Evolutionary conservation across 345 rosid species (phyloP), one percentile per base, ranked within the genome.

Genomic region (Carallia pectinifolia): DNA sequence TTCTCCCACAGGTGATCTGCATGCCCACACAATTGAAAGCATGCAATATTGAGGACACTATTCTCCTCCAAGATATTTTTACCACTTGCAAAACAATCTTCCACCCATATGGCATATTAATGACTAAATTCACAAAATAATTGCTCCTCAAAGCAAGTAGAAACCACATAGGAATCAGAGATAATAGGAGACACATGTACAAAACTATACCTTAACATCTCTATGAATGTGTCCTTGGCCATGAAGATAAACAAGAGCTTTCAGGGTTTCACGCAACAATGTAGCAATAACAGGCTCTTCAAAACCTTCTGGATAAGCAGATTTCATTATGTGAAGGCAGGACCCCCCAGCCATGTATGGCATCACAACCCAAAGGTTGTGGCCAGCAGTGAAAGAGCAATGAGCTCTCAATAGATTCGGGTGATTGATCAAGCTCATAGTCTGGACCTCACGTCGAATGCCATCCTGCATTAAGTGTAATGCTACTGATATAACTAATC

Each of bases 291-390:
- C 96, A 83, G 88, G 88, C 78, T 95, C 97, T 68, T 95, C 97
- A 82, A 95, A 95, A 79, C 99, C 97, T 69, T 90, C 98, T 54
- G 79, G 86, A 81, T 68, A 83, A 62, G 92, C 71, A 62, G 90
- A 88, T 82, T 94, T 90, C 84, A 95, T 95, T 66, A 90, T 87
- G 79, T 91, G 99, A 76, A 95, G 86, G 85, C 97, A 95, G 59
- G 99, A 95, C 64, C 99, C 99, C 64, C 93, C 96, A 63, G 89
- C 92, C 97, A 91, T 91, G 86, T 88, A 95, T 6, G 99, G 97
- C 99, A 95, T 95, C 82, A 95, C 99, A 76, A 90, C 91, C 97
- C 99, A 92, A 70, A 95, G 99, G 79, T 73, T 77, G 36, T 89
- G 90, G 64, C 89, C 89, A 52, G 90, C 12, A 33, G 93, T 86